A percentile compares a stretch with the other conserved stretches of the same genome.
Evolutionary conservation across 768 basidiomycete genomes (phyloP).

Genomic region (Rhizopogon vesiculosus): DNA sequence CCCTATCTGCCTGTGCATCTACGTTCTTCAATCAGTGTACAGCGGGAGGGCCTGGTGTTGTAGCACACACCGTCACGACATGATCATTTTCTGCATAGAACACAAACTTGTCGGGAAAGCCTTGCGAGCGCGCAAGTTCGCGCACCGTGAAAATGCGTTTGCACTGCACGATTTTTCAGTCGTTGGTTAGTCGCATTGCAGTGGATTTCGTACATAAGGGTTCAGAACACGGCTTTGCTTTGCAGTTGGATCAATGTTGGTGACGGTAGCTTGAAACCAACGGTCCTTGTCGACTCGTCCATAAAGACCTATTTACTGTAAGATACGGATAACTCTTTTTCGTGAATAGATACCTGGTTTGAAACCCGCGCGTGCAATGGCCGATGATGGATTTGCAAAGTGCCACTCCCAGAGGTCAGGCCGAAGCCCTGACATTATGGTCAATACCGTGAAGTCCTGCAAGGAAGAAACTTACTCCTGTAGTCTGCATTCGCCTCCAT

Average conservation of each 20-base stretch:
- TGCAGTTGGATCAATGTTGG: conserved; percentile 74
- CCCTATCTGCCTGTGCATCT: conserved; percentile 82
- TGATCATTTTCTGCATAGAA: conserved; percentile 51
- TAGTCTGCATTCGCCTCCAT: conserved; percentile 59
- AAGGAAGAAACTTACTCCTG: conserved; percentile 35
- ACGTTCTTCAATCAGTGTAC: background rate
- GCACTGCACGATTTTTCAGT: conserved; percentile 37
- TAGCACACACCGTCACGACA: conserved; percentile 52
- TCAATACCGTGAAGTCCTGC: background rate
- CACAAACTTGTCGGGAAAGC: conserved; percentile 71
- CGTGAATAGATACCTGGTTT: conserved; percentile 34
- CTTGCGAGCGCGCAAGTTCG: conserved; percentile 76
- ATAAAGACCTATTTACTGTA: conserved; percentile 40
- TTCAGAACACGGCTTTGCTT: conserved; percentile 71
- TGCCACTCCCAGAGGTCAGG: conserved; percentile 55
- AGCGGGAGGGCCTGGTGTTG: background rate
- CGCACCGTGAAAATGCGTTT: conserved; percentile 69
- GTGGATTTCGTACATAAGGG: conserved; percentile 44
- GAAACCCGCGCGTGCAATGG: conserved; percentile 48
- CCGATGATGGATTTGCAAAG: conserved; percentile 52
- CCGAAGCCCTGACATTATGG: conserved; percentile 33
- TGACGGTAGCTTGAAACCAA: conserved; percentile 72
- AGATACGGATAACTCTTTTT: background rate
- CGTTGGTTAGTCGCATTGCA: no score
- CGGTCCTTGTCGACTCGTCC: conserved; percentile 52